phyloP scores from a whole-genome alignment of 805 yeast genomes.

The Yamadazyma philogaea region DNA sequence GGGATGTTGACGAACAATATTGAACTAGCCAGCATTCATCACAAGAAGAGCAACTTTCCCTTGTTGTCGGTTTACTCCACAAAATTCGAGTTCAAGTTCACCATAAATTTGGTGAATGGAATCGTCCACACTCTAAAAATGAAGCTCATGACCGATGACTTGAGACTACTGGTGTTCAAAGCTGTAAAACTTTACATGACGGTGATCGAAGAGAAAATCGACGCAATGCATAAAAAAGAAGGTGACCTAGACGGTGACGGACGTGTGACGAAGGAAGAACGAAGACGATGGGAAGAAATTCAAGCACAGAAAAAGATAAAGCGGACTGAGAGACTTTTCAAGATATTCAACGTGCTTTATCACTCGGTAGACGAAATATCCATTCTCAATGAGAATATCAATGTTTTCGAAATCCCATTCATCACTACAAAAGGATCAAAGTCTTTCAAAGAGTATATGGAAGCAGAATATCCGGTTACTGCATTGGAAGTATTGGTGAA shows the following conservation, averaged over 20 bases:
- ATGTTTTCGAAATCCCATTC: conserved; percentile 29
- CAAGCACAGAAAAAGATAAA: not conserved
- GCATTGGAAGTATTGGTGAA: conserved; percentile 25
- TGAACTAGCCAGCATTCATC: conserved; percentile 4
- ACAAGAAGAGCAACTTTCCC: conserved; percentile 12
- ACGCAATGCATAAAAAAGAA: conserved; percentile 1
- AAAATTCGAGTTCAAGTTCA: conserved; percentile 16
- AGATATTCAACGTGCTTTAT: conserved; percentile 21
- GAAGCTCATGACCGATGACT: conserved; percentile 22
- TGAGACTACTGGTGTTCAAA: conserved; percentile 21
- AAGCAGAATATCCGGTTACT: conserved; percentile 17
- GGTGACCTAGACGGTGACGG: conserved; percentile 1
- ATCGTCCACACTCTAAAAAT: conserved; percentile 17
- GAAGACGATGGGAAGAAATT: not conserved
- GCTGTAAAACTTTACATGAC: conserved; percentile 16
- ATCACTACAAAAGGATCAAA: conserved; percentile 22
- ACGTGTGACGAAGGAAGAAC: conserved; percentile 1
- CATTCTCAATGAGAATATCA: conserved; percentile 25
- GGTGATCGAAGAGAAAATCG: conserved; percentile 9
- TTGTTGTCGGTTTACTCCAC: conserved; percentile 11
- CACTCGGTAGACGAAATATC: conserved; percentile 23
- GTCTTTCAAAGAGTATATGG: conserved; percentile 21
- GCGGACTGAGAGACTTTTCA: conserved; percentile 11
- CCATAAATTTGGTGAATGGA: conserved; percentile 19
- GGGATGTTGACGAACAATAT: conserved; percentile 14